Percentiles rank a stretch among this genome's conserved stretches.
phyloP scores from a whole-genome alignment of 2,329 filamentous ascomycete species.

The Cladosporium velox region DNA sequence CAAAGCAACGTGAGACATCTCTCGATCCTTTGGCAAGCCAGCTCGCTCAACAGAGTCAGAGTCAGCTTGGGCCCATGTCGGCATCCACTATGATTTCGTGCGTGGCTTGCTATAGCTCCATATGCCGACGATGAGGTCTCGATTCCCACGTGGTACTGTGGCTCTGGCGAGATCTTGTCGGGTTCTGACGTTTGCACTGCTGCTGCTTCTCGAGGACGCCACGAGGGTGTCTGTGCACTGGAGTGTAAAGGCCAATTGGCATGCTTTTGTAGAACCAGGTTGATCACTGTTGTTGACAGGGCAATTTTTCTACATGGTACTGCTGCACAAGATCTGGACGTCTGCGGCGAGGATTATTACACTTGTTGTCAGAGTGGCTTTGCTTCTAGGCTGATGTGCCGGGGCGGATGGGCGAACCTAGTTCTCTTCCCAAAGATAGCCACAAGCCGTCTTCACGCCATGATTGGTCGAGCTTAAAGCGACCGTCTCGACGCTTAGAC shows the following conservation, averaged over 20 bases:
- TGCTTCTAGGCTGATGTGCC: neutral
- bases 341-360: neutral
- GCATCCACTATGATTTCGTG: neutral
- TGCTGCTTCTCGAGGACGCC: neutral
- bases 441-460: neutral
- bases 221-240: neutral
- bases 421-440: neutral
- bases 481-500: neutral
- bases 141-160: neutral
- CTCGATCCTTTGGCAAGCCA: neutral
- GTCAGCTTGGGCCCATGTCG: neutral
- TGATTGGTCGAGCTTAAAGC: constrained; percentile 1
- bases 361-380: neutral
- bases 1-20: neutral
- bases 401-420: neutral
- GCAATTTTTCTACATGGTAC: neutral
- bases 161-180: neutral
- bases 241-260: neutral
- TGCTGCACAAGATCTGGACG: neutral
- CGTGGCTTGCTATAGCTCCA: constrained; percentile 8
- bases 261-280: no score
- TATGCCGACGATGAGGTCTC: neutral
- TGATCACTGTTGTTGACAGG: neutral
- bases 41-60: neutral
- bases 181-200: neutral